Evolutionary conservation across 1,139 yeast species (phyloP).

Genomic region (Zygosaccharomyces sapae): DNA sequence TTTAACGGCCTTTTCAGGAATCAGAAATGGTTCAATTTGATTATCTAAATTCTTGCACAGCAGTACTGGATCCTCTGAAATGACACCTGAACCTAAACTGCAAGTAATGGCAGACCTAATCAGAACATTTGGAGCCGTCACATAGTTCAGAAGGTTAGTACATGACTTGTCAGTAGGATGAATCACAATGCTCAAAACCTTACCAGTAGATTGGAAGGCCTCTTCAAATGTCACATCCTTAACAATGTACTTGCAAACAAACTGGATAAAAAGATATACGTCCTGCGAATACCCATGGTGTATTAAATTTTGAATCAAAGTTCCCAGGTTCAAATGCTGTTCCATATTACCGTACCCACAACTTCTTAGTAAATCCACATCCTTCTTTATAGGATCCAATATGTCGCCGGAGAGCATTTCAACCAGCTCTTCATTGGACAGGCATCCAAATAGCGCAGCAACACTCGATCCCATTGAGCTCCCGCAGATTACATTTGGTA

Average conservation of each 20-base stretch:
- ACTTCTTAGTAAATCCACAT: constrained; percentile 41
- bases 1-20: constrained; percentile 24
- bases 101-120: constrained; percentile 75
- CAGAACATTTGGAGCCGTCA: constrained; percentile 91
- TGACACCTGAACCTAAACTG: constrained; percentile 60
- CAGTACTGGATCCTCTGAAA: constrained; percentile 57
- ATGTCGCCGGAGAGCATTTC: constrained; percentile 33
- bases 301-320: constrained; percentile 62
- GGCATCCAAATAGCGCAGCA: constrained; percentile 76
- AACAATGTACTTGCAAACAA: constrained; percentile 63
- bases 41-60: constrained; percentile 66
- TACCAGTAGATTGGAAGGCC: constrained; percentile 80
- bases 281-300: constrained; percentile 83
- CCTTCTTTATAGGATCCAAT: constrained; percentile 40
- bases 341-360: constrained; percentile 52
- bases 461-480: constrained; percentile 93
- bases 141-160: constrained; percentile 78
- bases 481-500: constrained; percentile 85
- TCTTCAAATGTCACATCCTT: constrained; percentile 91
- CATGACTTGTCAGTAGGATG: constrained; percentile 70
- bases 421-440: constrained; percentile 41
- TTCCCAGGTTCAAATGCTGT: constrained; percentile 62
- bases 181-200: constrained; percentile 80
- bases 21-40: constrained; percentile 45
- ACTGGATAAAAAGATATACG: constrained; percentile 69